These are phyloP conservation scores for Bipolaris zeicola DNA, from an alignment of 2,329 filamentous ascomycete species.

Conservation along the genomic window DNA sequence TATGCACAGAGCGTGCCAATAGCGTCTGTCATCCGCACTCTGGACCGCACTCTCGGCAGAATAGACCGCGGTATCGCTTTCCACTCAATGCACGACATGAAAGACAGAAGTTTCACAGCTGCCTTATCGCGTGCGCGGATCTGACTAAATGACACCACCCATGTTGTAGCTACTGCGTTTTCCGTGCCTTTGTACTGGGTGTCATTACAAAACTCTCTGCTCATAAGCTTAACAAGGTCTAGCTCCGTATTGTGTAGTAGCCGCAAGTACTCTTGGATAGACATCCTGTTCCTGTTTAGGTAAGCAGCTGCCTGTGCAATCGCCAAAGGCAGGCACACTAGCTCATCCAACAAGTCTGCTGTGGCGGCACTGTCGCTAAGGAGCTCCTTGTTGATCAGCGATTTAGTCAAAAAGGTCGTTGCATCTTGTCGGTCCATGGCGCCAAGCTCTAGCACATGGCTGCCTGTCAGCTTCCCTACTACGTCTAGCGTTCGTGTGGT, in stretches of 20 bases:
- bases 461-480: constrained; percentile 9
- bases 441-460: constrained; percentile 16
- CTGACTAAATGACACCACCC: constrained; percentile 52
- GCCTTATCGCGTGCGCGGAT: constrained; percentile 26
- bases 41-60: constrained; percentile 15
- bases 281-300: constrained; percentile 39
- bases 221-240: constrained; percentile 44
- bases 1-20: constrained; percentile 31
- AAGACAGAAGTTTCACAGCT: constrained; percentile 48
- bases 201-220: constrained; percentile 48
- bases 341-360: constrained; percentile 25
- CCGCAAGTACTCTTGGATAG: constrained; percentile 42
- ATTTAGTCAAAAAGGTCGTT: constrained; percentile 8
- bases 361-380: not conserved
- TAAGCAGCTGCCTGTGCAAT: constrained; percentile 49
- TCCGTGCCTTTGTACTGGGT: constrained; percentile 44
- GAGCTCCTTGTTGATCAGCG: constrained; percentile 12
- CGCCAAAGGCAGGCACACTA: constrained; percentile 50
- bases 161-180: constrained; percentile 52
- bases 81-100: constrained; percentile 30
- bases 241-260: constrained; percentile 43
- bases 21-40: constrained; percentile 20
- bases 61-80: constrained; percentile 26
- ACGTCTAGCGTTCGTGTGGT: constrained; percentile 18
- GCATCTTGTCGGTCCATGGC: not conserved